These are phyloP conservation scores for Skeletonema menzelii DNA, from an alignment of 108 stramenopile genomes.

Conservation along the genomic window DNA sequence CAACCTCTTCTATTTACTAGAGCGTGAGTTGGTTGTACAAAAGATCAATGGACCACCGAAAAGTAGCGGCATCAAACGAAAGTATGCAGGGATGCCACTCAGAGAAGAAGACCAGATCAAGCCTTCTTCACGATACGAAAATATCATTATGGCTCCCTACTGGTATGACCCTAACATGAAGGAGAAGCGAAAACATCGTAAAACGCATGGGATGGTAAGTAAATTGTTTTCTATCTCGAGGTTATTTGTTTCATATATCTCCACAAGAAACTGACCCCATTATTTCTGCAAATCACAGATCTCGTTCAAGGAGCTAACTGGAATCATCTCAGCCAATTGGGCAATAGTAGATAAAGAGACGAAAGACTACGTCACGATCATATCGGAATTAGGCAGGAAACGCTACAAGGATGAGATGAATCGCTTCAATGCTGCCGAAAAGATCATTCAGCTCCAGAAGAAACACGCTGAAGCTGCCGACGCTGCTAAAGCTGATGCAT, in stretches of 20 bases:
- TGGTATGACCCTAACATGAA: constrained; percentile 46
- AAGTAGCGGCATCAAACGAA: background rate
- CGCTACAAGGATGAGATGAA: constrained; percentile 30
- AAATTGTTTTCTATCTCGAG: no score
- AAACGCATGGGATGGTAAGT: constrained; percentile 41
- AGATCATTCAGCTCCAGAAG: constrained; percentile 25
- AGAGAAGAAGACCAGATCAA: constrained; percentile 33
- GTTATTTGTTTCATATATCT: no score
- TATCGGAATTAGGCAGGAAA: constrained; percentile 39
- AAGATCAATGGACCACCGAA: constrained; percentile 2
- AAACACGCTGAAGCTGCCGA: background rate
- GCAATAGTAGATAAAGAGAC: constrained; percentile 34
- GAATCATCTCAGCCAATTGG: constrained; percentile 43
- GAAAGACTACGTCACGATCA: constrained; percentile 26
- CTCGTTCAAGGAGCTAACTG: constrained; percentile 39
- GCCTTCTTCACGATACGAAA: constrained; percentile 29
- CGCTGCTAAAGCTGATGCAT: no score
- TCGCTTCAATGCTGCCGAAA: constrained; percentile 29
- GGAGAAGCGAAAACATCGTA: constrained; percentile 44
- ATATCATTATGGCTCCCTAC: constrained; percentile 24
- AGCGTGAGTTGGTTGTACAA: constrained; percentile 41
- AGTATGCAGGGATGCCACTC: background rate
- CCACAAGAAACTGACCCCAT: background rate
- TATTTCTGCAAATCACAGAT: constrained; percentile 7
- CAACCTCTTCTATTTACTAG: constrained; percentile 46